Evolutionary conservation across 768 basidiomycete species (phyloP).

Genomic region (Leccinum pellstonianum): DNA sequence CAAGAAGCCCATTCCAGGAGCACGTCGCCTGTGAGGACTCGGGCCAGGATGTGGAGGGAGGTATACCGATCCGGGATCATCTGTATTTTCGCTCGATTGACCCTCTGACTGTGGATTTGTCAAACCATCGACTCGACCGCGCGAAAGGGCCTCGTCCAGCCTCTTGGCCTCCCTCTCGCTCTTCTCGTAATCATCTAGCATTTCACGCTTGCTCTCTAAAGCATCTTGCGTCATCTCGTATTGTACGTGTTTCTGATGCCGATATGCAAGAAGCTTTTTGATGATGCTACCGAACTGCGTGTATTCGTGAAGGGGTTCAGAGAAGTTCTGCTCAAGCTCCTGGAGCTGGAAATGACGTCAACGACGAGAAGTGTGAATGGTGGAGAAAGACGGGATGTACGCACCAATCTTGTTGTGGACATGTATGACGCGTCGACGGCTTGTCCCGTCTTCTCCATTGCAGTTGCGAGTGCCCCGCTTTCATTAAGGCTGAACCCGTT

Average conservation of each 20-base stretch:
- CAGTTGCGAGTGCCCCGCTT: conserved; percentile 64
- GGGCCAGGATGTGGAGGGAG: conserved; percentile 81
- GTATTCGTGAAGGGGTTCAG: conserved; percentile 95
- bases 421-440: conserved; percentile 93
- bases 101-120: conserved; percentile 27
- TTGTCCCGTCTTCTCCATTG: conserved; percentile 96
- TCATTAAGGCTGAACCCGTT: conserved; percentile 95
- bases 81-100: conserved; percentile 36
- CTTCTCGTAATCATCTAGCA: conserved; percentile 87
- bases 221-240: conserved; percentile 95
- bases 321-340: conserved; percentile 92
- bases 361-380: conserved; percentile 2
- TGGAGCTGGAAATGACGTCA: conserved; percentile 59
- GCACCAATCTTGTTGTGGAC: conserved; percentile 84
- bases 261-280: conserved; percentile 89
- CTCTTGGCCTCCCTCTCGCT: conserved; percentile 89
- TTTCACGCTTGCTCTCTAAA: conserved; percentile 79
- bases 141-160: conserved; percentile 81
- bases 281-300: conserved; percentile 93
- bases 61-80: conserved; percentile 47
- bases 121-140: conserved; percentile 43
- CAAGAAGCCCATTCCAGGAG: conserved; percentile 82
- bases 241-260: conserved; percentile 97
- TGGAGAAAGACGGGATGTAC: conserved; percentile 24
- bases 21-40: conserved; percentile 57